These are phyloP conservation scores for Phylloporus sp. DNA, from an alignment of 768 basidiomycete genomes.

Conservation along the genomic window DNA sequence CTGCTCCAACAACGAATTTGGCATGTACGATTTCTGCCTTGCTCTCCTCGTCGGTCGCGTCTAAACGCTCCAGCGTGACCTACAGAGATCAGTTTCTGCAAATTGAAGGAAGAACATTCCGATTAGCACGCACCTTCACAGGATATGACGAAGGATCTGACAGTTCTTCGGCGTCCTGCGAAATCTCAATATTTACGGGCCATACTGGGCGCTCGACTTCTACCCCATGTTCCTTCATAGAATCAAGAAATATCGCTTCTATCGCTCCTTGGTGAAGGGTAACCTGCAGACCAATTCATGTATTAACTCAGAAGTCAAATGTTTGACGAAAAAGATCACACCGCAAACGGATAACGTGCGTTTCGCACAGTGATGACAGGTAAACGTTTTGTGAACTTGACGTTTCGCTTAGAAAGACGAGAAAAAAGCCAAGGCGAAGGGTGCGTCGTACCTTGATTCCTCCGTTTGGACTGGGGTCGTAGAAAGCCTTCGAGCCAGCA, in stretches of 20 bases:
- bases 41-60: constrained; percentile 23
- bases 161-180: too few species aligned
- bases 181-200: constrained; percentile 27
- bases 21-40: constrained; percentile 27
- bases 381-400: constrained; percentile 56
- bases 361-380: constrained; percentile 59
- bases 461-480: constrained; percentile 54
- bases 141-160: too few species aligned
- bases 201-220: constrained; percentile 32
- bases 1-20: constrained; percentile 31
- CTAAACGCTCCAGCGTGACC: too few species aligned
- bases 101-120: background rate
- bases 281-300: constrained; percentile 16
- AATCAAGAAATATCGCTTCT: too few species aligned
- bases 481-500: constrained; percentile 38
- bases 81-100: too few species aligned
- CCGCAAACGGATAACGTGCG: constrained; percentile 66
- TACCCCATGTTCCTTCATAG: too few species aligned
- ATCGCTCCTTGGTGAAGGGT: constrained; percentile 35
- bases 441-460: constrained; percentile 48
- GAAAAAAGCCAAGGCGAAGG: background rate
- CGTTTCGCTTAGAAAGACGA: background rate
- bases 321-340: constrained; percentile 19
- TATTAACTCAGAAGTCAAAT: background rate
- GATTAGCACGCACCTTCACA: constrained; percentile 16